Percentiles rank a stretch among this genome's conserved stretches.
Evolutionary conservation across 495 filamentous ascomycete species (phyloP).

Genomic region (Stereocaulon alpinum): DNA sequence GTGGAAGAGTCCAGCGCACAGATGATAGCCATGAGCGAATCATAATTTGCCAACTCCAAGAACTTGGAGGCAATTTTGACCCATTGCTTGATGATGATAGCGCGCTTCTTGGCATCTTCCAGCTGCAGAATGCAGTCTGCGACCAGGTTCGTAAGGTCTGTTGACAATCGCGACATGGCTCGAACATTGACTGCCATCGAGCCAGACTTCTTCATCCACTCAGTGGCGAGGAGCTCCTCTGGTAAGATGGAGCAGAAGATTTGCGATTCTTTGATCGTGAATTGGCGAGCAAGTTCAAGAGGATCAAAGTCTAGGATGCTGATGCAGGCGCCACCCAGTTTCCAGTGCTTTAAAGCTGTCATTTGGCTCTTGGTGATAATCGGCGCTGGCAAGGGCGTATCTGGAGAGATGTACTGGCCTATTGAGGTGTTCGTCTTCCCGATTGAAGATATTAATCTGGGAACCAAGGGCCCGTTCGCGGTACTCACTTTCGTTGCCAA

Average conservation of each 20-base stretch:
- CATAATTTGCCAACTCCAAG: conserved; percentile 87
- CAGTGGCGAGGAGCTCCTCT: conserved; percentile 84
- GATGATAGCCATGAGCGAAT: conserved; percentile 92
- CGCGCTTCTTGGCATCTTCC: conserved; percentile 84
- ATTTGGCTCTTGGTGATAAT: conserved; percentile 66
- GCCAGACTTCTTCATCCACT: conserved; percentile 81
- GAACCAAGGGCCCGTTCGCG: conserved; percentile 65
- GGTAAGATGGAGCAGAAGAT: conserved; percentile 91
- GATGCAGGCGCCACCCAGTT: conserved; percentile 54
- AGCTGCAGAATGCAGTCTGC: conserved; percentile 87
- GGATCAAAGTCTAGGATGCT: conserved; percentile 90
- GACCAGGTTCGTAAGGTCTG: conserved; percentile 82
- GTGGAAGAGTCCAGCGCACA: conserved; percentile 86
- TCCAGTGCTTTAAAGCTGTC: conserved; percentile 62
- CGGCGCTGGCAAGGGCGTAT: conserved; percentile 59
- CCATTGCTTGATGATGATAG: conserved; percentile 92
- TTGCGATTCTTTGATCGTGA: conserved; percentile 85
- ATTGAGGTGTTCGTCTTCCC: conserved; percentile 73
- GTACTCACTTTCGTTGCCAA: conserved; percentile 74
- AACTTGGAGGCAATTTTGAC: conserved; percentile 89
- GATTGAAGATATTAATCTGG: conserved; percentile 76
- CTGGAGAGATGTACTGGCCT: conserved; percentile 55
- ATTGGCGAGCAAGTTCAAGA: conserved; percentile 80
- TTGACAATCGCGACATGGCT: conserved; percentile 87
- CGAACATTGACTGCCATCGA: conserved; percentile 83